A percentile compares a stretch with the other conserved stretches of the same genome.
Evolutionary conservation across 176 grass and related monocot genomes (phyloP).

Genomic region (Aegilops tauschii): DNA sequence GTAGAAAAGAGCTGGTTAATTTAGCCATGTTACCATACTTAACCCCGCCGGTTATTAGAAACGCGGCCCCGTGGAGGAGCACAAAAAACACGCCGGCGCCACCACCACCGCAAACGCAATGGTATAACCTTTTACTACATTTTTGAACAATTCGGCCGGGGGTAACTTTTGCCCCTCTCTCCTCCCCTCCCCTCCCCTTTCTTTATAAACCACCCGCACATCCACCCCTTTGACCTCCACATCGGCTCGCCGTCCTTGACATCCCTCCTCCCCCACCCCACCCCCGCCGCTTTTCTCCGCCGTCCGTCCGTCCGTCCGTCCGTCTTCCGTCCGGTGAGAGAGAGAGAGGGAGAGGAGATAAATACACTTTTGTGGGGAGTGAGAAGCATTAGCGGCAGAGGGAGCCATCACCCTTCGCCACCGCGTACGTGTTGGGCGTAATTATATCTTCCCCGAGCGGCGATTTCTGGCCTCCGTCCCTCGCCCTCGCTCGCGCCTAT

Average conservation of each 20-base stretch:
- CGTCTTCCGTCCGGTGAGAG: too few relatives aligned
- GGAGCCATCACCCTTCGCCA: not conserved
- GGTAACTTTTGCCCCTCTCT: not conserved
- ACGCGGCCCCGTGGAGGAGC: not conserved
- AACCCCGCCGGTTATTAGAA: not conserved
- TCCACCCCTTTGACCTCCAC: conserved; percentile 10
- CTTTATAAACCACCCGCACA: conserved; percentile 31
- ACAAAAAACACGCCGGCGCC: not conserved
- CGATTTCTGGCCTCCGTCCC: conserved; percentile 40
- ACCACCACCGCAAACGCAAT: not conserved
- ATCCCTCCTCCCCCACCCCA: not conserved
- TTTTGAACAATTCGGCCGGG: too few relatives aligned
- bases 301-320: not conserved
- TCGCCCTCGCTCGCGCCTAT: conserved; percentile 21
- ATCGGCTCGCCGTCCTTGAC: conserved; percentile 17
- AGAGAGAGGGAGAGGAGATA: too few relatives aligned
- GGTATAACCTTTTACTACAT: not conserved
- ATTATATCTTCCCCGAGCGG: conserved; percentile 58
- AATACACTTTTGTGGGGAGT: too few relatives aligned
- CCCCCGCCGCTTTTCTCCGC: conserved; percentile 11
- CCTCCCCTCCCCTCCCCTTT: not conserved
- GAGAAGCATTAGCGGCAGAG: not conserved
- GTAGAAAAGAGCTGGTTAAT: not conserved
- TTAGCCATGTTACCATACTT: not conserved
- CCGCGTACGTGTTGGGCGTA: conserved; percentile 40